Evolutionary conservation across 768 basidiomycete genomes (phyloP).

Genomic region (Tephrocybe sp.): DNA sequence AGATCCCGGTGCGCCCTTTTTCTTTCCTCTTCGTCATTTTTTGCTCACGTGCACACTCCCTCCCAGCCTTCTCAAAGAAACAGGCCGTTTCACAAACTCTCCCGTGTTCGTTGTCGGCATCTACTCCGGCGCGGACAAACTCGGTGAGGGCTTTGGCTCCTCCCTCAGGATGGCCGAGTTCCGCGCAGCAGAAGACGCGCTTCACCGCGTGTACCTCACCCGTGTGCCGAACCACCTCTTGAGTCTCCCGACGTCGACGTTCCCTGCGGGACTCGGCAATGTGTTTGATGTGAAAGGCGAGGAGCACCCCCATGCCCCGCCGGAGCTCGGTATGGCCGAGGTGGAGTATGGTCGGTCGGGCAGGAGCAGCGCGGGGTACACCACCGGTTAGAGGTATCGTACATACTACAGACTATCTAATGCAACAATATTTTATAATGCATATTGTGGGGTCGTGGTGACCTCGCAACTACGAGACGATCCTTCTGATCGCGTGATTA

Average conservation of each 20-base stretch:
- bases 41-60: not conserved
- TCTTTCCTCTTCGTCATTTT: not conserved
- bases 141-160: constrained; percentile 94
- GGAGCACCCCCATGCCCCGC: constrained; percentile 51
- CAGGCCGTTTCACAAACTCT: constrained; percentile 86
- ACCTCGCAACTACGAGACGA: no score
- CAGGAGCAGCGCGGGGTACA: constrained; percentile 35
- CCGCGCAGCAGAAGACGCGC: constrained; percentile 85
- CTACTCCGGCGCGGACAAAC: constrained; percentile 77
- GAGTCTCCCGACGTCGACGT: constrained; percentile 74
- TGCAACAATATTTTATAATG: not conserved
- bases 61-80: constrained; percentile 82
- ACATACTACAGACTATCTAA: constrained; percentile 6
- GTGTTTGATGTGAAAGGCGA: constrained; percentile 46
- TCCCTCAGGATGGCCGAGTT: constrained; percentile 95
- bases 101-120: constrained; percentile 97
- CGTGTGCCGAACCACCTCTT: constrained; percentile 67
- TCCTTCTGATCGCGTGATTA: no score
- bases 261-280: constrained; percentile 54
- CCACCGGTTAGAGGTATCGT: constrained; percentile 1
- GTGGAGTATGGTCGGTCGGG: constrained; percentile 71
- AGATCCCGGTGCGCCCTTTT: constrained; percentile 55
- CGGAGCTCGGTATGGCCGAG: constrained; percentile 60
- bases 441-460: not conserved
- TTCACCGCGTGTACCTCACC: constrained; percentile 82